A percentile compares a stretch with the other conserved stretches of the same genome.
Conservation (phyloP, 2,329 filamentous ascomycete species). For the Cadophora sp. region DNA sequence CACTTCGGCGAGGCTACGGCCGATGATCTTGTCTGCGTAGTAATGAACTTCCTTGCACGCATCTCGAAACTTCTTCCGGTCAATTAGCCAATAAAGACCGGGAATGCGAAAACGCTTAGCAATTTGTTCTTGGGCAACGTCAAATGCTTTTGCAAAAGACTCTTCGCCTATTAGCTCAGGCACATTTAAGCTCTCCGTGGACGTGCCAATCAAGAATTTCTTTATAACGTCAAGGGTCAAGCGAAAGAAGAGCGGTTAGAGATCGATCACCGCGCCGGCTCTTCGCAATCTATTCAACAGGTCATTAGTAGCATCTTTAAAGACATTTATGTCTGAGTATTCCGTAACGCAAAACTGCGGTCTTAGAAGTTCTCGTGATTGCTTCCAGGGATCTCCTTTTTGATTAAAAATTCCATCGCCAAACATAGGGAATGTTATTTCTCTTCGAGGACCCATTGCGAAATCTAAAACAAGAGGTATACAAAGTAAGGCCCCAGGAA, state of each 20-base stretch:
- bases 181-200: conserved; percentile 20
- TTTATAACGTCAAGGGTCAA: conserved; percentile 64
- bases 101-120: conserved; percentile 38
- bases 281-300: background rate
- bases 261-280: background rate
- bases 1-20: conserved; percentile 36
- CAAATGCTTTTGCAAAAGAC: conserved; percentile 47
- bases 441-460: conserved; percentile 52
- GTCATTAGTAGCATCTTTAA: conserved; percentile 57
- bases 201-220: conserved; percentile 24
- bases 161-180: conserved; percentile 39
- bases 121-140: conserved; percentile 44
- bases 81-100: conserved; percentile 31
- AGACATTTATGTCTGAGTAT: conserved; percentile 57
- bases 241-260: conserved; percentile 50
- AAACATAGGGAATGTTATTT: conserved; percentile 54
- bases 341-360: conserved; percentile 58
- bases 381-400: conserved; percentile 52
- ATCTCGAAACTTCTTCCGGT: conserved; percentile 31
- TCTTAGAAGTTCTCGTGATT: conserved; percentile 56
- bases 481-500: too few species aligned
- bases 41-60: conserved; percentile 32
- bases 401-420: conserved; percentile 62
- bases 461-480: conserved; percentile 47
- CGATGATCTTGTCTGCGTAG: conserved; percentile 31